A percentile compares a stretch with the other conserved stretches of the same genome.
Evolutionary conservation across 2,329 filamentous ascomycete species (phyloP).

Genomic region (Amauroascus niger): DNA sequence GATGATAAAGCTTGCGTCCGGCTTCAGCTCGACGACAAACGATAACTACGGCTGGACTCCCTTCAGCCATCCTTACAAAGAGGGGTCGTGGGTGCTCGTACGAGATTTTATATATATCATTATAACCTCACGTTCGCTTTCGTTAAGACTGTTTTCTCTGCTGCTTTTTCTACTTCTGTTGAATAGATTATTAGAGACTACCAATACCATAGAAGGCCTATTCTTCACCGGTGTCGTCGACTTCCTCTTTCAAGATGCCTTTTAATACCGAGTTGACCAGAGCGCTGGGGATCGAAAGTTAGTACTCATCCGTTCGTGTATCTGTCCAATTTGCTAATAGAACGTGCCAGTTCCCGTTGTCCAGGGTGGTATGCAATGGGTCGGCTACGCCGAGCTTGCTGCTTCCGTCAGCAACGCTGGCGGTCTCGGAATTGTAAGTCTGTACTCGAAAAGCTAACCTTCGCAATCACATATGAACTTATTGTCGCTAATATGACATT

Average conservation of each 20-base stretch:
- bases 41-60: background rate
- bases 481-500: background rate
- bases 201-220: background rate
- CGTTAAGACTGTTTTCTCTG: background rate
- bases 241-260: constrained; percentile 41
- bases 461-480: background rate
- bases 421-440: constrained; percentile 42
- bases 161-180: background rate
- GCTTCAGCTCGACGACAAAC: background rate
- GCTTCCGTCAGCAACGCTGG: constrained; percentile 47
- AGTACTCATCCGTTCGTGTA: background rate
- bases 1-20: background rate
- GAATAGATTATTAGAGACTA: background rate
- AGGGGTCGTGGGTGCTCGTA: background rate
- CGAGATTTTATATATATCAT: background rate
- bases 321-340: background rate
- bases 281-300: constrained; percentile 46
- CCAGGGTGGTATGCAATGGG: constrained; percentile 49
- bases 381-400: constrained; percentile 45
- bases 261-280: constrained; percentile 57
- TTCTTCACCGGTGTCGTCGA: background rate
- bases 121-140: background rate
- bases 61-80: background rate
- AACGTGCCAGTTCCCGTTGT: constrained; percentile 37
- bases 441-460: background rate